Evolutionary conservation across 2,329 filamentous ascomycete genomes (phyloP).

Genomic region (Penicillium olsonii): DNA sequence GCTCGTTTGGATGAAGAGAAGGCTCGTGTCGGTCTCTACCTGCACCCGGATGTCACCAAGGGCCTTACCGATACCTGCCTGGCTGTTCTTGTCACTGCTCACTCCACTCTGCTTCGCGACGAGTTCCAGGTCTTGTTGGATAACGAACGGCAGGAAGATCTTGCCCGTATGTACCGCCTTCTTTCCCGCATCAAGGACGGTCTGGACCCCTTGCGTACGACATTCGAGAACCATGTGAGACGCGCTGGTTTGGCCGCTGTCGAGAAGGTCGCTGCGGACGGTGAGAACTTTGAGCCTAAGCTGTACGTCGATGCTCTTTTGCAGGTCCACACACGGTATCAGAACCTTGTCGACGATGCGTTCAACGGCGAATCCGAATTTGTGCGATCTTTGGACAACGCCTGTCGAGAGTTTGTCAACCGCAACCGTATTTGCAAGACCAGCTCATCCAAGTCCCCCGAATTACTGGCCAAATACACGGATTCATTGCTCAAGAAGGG

Average conservation of each 20-base stretch:
- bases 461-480: slow-evolving; percentile 92
- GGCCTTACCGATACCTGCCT: slow-evolving; percentile 86
- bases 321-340: slow-evolving; percentile 92
- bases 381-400: slow-evolving; percentile 92
- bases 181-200: slow-evolving; percentile 88
- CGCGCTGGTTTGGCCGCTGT: slow-evolving; percentile 87
- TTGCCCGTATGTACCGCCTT: slow-evolving; percentile 93
- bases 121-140: slow-evolving; percentile 95
- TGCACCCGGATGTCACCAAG: slow-evolving; percentile 84
- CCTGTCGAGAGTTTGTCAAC: slow-evolving; percentile 97
- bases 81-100: slow-evolving; percentile 83
- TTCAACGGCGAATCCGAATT: slow-evolving; percentile 97
- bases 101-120: slow-evolving; percentile 81
- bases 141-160: slow-evolving; percentile 91
- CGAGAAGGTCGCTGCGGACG: slow-evolving; percentile 84
- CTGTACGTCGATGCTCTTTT: slow-evolving; percentile 93
- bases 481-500: slow-evolving; percentile 89
- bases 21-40: slow-evolving; percentile 85
- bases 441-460: slow-evolving; percentile 89
- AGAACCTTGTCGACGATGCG: slow-evolving; percentile 83
- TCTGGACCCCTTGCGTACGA: slow-evolving; percentile 79
- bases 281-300: slow-evolving; percentile 91
- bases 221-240: slow-evolving; percentile 89
- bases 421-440: slow-evolving; percentile 94
- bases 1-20: slow-evolving; percentile 86